These are phyloP conservation scores for Sporothrix variecibatus DNA, from an alignment of 2,329 filamentous ascomycete genomes.

Conservation along the genomic window DNA sequence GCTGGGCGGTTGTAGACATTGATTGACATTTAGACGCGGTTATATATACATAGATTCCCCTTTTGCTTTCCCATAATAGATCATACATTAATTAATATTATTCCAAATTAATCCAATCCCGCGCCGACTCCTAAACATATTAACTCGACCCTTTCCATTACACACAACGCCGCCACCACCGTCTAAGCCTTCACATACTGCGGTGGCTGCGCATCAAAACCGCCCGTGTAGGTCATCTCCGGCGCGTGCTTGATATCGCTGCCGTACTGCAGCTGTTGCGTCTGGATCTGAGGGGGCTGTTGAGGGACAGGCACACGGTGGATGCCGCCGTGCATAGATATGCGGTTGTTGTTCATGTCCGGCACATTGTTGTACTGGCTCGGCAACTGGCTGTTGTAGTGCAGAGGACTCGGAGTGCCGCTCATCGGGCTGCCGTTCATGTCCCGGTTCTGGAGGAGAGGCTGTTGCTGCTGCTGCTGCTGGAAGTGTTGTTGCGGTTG, in stretches of 20 bases:
- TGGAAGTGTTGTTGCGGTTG: neutral
- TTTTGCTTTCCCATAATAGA: conserved; percentile 14
- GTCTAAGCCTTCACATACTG: neutral
- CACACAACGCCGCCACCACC: too few species aligned
- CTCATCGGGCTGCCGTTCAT: neutral
- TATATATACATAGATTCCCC: conserved; percentile 16
- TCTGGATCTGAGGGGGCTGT: neutral
- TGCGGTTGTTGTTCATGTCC: neutral
- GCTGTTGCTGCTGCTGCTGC: neutral
- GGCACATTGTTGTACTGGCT: neutral
- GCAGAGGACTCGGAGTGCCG: neutral
- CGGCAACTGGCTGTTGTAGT: neutral
- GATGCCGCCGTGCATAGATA: neutral
- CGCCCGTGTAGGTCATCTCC: neutral
- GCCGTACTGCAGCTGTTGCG: neutral
- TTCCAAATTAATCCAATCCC: neutral
- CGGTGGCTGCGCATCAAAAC: neutral
- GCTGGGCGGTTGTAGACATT: too few species aligned
- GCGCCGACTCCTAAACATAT: too few species aligned
- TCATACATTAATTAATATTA: neutral
- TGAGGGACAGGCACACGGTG: neutral
- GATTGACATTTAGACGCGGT: neutral
- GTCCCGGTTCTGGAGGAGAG: neutral
- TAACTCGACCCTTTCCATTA: too few species aligned
- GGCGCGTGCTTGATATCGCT: neutral